Evolutionary conservation across 257 asterid species (phyloP), one percentile per base, ranked within the genome.

Genomic region (Parsonsia alboflavescens): DNA sequence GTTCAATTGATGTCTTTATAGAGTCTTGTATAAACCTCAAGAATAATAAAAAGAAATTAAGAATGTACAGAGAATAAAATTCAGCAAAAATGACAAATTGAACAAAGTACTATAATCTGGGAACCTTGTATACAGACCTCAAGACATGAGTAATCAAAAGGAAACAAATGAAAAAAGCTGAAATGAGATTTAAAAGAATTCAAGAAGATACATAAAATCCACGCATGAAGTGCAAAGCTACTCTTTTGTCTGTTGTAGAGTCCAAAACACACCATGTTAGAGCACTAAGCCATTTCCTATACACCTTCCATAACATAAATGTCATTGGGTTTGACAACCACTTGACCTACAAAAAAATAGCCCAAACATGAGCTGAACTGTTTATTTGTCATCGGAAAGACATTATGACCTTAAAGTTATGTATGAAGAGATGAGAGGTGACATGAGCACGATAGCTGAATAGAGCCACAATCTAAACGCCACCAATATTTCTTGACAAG

Each of bases 31-130:
- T 16, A 50, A 50, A 50, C 50, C 50, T 50, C 21, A 15, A 50
- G 5, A 50, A 19, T 50, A 50, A 50, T 50, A 50, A 50, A 48
- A 15, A 50, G 56, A 6, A 50, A 50, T 62, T 62, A 62, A 30
- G 45, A 62, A 62, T 59, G 72, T 50, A 46, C 71, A 33, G 50
- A 75, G 33, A 70, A 36, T 46, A 64, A 61, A 72, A 65, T 46
- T 74, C 36, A 12, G 28, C 11, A 45, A 65, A 10, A n/a, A 2
- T n/a, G 33, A 41, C 39, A 36, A 45, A 49, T 24, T 69, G 44
- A 63, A 70, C 45, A 21, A 67, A 73, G 46, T 21, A 39, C 58
- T 10, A 10, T 8, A 49, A 4, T 74, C 11, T 21, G 1, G 30
- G 59, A 10, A 68, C 11, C 26, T 56, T 19, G 7, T 33, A 44